phyloP scores from a whole-genome alignment of 306 rosid species.

The Hylodesmum podocarpum region DNA sequence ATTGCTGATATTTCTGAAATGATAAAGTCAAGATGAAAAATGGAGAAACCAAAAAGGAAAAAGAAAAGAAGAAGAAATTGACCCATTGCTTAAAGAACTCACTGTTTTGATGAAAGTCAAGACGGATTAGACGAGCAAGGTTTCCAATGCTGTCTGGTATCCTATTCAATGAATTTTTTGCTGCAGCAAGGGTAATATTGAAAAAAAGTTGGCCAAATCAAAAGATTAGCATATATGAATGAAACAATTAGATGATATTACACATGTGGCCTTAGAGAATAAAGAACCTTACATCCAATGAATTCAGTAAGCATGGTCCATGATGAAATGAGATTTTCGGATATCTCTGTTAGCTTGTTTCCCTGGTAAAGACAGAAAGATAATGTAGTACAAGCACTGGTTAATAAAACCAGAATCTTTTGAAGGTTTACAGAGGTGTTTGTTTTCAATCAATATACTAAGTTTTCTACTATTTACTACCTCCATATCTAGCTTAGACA shows the following conservation, averaged over 20 bases:
- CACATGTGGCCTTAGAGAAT: slow-evolving; percentile 16
- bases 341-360: slow-evolving; percentile 68
- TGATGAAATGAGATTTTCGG: slow-evolving; percentile 66
- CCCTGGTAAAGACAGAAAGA: slow-evolving; percentile 54
- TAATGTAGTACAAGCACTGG: slow-evolving; percentile 12
- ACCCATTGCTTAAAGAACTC: slow-evolving; percentile 42
- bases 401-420: slow-evolving; percentile 9
- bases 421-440: background rate
- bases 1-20: slow-evolving; percentile 76
- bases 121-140: slow-evolving; percentile 77
- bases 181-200: slow-evolving; percentile 47
- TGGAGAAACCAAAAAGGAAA: slow-evolving; percentile 11
- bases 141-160: slow-evolving; percentile 79
- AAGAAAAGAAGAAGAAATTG: background rate
- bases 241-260: slow-evolving; percentile 15
- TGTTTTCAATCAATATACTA: slow-evolving; percentile 15
- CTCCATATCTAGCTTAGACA: slow-evolving; percentile 89
- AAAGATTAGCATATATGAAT: slow-evolving; percentile 5
- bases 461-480: slow-evolving; percentile 43
- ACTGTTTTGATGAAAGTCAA: slow-evolving; percentile 88
- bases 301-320: slow-evolving; percentile 87
- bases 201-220: slow-evolving; percentile 26
- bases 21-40: slow-evolving; percentile 11
- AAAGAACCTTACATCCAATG: slow-evolving; percentile 64
- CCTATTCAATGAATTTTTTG: slow-evolving; percentile 68